Conservation (phyloP, 202 grass and related monocot species). For the Brachypodium distachyon region DNA sequence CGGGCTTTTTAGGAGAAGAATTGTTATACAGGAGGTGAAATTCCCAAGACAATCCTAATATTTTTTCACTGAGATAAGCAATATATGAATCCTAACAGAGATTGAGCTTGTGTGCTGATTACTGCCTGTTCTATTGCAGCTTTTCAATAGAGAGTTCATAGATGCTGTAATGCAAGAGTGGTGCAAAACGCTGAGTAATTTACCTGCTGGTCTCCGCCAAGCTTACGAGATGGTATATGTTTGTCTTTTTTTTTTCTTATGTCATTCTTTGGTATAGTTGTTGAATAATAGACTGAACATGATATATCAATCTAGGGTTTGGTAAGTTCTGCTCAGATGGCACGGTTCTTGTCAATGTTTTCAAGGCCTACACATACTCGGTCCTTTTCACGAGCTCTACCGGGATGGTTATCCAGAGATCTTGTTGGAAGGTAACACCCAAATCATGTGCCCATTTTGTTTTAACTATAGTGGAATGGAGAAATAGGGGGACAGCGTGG, state of each 20-base stretch:
- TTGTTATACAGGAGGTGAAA: conserved; percentile 80
- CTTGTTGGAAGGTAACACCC: conserved; percentile 85
- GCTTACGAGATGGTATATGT: conserved; percentile 83
- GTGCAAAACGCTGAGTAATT: conserved; percentile 77
- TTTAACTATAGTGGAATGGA: background rate
- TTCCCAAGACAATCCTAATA: no score
- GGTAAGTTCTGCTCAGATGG: conserved; percentile 91
- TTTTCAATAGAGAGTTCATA: conserved; percentile 88
- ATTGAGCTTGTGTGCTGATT: conserved; percentile 8
- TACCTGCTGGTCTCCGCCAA: conserved; percentile 84
- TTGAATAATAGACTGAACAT: conserved; percentile 26
- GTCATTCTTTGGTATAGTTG: background rate
- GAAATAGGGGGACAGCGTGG: background rate
- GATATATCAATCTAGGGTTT: conserved; percentile 59
- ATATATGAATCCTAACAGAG: background rate
- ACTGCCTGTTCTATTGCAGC: conserved; percentile 40
- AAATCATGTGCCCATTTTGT: background rate
- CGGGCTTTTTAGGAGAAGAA: conserved; percentile 77
- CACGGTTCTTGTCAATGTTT: conserved; percentile 74
- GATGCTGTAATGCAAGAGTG: conserved; percentile 97
- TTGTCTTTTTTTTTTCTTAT: background rate
- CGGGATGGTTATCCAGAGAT: conserved; percentile 72
- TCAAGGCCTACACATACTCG: conserved; percentile 75
- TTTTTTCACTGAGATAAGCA: conserved; percentile 1
- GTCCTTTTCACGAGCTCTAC: conserved; percentile 73